Evolutionary conservation across 2,329 filamentous ascomycete genomes (phyloP).

Genomic region (Talaromyces sp.): DNA sequence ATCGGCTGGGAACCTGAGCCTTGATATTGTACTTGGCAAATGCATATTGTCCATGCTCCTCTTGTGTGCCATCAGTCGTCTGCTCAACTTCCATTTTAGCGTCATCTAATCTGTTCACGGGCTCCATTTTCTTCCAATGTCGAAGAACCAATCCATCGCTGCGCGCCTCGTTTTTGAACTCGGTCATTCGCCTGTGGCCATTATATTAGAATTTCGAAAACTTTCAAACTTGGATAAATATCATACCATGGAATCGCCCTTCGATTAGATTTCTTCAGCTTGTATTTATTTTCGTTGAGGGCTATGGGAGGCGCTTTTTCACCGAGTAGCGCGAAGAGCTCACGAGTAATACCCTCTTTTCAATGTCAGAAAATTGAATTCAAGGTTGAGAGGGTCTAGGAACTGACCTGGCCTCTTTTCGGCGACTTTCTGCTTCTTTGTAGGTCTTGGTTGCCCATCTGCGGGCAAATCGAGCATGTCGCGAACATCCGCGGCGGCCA

Average conservation of each 20-base stretch:
- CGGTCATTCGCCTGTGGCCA: conserved; percentile 59
- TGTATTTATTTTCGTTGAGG: conserved; percentile 52
- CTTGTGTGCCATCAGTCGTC: conserved; percentile 33
- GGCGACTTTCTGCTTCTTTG: conserved; percentile 71
- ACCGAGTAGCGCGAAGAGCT: conserved; percentile 50
- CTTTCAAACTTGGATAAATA: conserved; percentile 40
- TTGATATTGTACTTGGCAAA: conserved; percentile 89
- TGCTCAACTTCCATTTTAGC: conserved; percentile 36
- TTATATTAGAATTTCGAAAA: conserved; percentile 52
- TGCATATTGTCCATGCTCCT: conserved; percentile 46
- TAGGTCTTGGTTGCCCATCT: conserved; percentile 57
- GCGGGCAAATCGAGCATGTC: conserved; percentile 79
- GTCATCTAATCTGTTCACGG: conserved; percentile 36
- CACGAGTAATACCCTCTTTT: conserved; percentile 49
- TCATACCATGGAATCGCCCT: conserved; percentile 44
- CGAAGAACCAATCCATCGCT: conserved; percentile 66
- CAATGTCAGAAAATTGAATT: background rate
- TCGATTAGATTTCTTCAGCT: conserved; percentile 48
- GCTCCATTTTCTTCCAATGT: conserved; percentile 73
- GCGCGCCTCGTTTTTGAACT: conserved; percentile 76
- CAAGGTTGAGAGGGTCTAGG: background rate
- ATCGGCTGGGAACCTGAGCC: conserved; percentile 67
- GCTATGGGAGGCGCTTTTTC: conserved; percentile 52
- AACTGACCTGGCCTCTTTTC: conserved; percentile 55
- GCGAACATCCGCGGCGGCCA: conserved; percentile 77